Evolutionary conservation across 148 eudicot species (phyloP), one percentile per base, ranked within the genome.

Genomic region (Selenicereus undatus): DNA sequence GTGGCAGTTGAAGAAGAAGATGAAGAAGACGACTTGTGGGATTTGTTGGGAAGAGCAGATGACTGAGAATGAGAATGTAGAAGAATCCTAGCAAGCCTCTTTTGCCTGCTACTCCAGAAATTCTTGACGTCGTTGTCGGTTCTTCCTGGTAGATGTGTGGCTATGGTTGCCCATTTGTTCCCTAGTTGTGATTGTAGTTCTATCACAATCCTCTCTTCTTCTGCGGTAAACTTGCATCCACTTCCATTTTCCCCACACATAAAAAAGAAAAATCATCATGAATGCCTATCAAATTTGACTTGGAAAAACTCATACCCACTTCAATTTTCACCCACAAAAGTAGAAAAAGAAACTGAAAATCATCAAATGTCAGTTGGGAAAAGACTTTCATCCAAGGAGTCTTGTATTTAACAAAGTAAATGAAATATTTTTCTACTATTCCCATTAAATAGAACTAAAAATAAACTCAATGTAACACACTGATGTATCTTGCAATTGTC

Each of bases 41-140:
- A 30, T 24, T 80, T 84, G 10, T 21, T 62, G 39, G 39, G 74
- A 8, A 52, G 54, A n/a, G 68, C n/a, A n/a, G 68, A 56, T 1
- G 62, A 75, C 4, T 64, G 79, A 13, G 86, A 77, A 14, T 86
- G 79, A 13, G 81, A 80, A n/a, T 80, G 87, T 0, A 84, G 89
- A 8, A 88, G 88, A 79, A 93, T 78, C 78, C 91, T 85, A 5
- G 93, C 89, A 42, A 93, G 76, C 76, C 94, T 87, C 85, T 91
- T 91, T 72, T 87, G 93, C 76, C 97, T 83, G 82, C 95, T 91
- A 84, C 97, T 91, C 97, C 97, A 93, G 22, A 93, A 93, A 75
- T 93, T 93, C 91, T 93, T 93, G 71, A 93, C 97, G 81, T 93
- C 95, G 68, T 93, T 93, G 39, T 93, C 97, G 0, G 97, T 91